Base-by-base conservation (phyloP, 2,329 filamentous ascomycete genomes). In the Coleophoma cylindrospora region DNA sequence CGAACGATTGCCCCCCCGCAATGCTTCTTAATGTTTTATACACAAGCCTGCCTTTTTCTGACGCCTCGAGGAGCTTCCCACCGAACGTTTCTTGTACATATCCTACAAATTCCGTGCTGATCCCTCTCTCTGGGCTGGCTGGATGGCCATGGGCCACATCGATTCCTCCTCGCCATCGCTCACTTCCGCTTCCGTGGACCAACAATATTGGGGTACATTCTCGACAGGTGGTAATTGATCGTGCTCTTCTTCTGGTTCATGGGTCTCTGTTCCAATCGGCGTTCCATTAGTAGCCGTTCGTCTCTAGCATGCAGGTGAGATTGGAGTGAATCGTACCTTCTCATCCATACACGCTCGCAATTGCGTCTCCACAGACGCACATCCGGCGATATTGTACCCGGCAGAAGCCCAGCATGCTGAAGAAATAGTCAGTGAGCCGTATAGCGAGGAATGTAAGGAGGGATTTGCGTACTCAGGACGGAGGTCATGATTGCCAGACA, bases 201-300 rank as follows among this genome's bases (percentile, higher is more conserved):
- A 72, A 85, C 80, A 75, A 95, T 75, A 67, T 85, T 82, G 13
- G 83, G 82, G 61, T 86, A 87, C 74, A 88, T 80, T 63, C 94
- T 82, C 58, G 81, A 80, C 40, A 97, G 75, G 68, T 96, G 91
- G 76, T 91, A 91, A 73, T 97, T 97, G 80, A 97, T 91, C 57
- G 80, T 83, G 68, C 84, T 92, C 74, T 85, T 89, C 66, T 81
- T 80, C 57, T 70, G 67, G 49, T 71, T 68, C 56, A 69, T 68
- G 44, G 77, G 69, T 76, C 75, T 81, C 82, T 85, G 65, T 54
- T 51, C 27, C 22, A n/a, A 5, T 27, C 33, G 27, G 9, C 9
- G 4, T 27, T 41, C 13, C 5, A 15, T 41, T 46, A 13, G 34
- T 12, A n/a, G 32, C 47, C 34, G 22, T 27, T 8, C 49, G 19